Percentiles rank a stretch among this genome's conserved stretches.
phyloP scores from a whole-genome alignment of 768 basidiomycete species.

The Termitomyces sp. region DNA sequence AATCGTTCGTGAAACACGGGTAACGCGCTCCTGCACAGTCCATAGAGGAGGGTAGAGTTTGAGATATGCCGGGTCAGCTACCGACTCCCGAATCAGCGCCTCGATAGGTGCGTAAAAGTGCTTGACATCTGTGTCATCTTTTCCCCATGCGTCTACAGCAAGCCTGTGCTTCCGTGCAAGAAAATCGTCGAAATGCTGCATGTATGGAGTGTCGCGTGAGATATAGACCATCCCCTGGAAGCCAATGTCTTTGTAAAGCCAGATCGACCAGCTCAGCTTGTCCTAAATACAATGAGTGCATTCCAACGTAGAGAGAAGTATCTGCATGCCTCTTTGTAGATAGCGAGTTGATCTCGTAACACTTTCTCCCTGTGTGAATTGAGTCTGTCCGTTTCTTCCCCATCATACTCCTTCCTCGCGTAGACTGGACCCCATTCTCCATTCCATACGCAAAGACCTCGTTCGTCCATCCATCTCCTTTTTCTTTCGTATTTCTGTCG shows the following conservation, averaged over 20 bases:
- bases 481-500: slow-evolving; percentile 63
- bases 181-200: slow-evolving; percentile 60
- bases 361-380: slow-evolving; percentile 61
- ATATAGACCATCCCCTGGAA: slow-evolving; percentile 82
- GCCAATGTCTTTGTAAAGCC: slow-evolving; percentile 85
- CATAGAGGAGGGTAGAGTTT: slow-evolving; percentile 57
- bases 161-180: slow-evolving; percentile 73
- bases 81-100: slow-evolving; percentile 51
- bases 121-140: slow-evolving; percentile 51
- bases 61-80: slow-evolving; percentile 30
- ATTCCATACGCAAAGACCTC: slow-evolving; percentile 66
- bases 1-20: slow-evolving; percentile 57
- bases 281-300: slow-evolving; percentile 65
- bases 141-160: slow-evolving; percentile 77
- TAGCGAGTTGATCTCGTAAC: slow-evolving; percentile 64
- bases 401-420: slow-evolving; percentile 53
- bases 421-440: slow-evolving; percentile 89
- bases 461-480: slow-evolving; percentile 69
- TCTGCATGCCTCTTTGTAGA: slow-evolving; percentile 65
- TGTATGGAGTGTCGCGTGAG: slow-evolving; percentile 61
- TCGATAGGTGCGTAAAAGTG: slow-evolving; percentile 59
- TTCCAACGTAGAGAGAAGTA: slow-evolving; percentile 53
- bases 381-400: slow-evolving; percentile 53
- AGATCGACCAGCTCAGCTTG: slow-evolving; percentile 74
- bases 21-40: slow-evolving; percentile 50